Evolutionary conservation across 768 basidiomycete genomes (phyloP), one percentile per base, ranked within the genome.

Genomic region (Tricholoma terreum): DNA sequence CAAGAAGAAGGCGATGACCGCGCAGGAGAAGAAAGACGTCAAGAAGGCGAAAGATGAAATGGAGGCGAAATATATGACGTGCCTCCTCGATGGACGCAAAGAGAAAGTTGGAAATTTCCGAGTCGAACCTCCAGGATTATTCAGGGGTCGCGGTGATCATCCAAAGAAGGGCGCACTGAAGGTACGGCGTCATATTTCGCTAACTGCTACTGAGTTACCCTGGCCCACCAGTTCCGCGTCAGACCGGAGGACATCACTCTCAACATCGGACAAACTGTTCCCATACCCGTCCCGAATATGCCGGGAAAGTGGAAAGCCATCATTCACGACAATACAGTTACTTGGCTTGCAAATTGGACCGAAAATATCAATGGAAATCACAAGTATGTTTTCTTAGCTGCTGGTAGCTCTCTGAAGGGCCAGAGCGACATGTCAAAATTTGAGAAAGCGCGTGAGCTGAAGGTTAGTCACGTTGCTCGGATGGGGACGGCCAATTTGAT

Each of bases 91-190:
- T 66, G 96, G 96, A 11, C 87, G 95, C 53, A 96, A 94, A 75
- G 97, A 99, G 77, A 98, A 98, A 71, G 84, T 98, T 49, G 97
- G 97, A 36, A 99, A 98, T 75, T 98, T 98, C 80, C 83, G 94
- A 63, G 87, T 98, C 52, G 97, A 99, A 80, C 97, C 97, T 70
- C 97, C 97, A 24, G 95, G 96, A n/a, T 75, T 98, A 51, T 99
- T 98, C 75, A 79, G 97, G 71, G 97, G 97, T 59, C 94, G 97
- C 61, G 97, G 97, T 54, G 94, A 98, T 65, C 97, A 99, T 73
- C 97, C 97, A 0, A 95, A 90, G 82, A 98, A 98, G 71, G 97
- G 97, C 15, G 86, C 87, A 38, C 78, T 97, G 51, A 98, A 98
- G 82, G 95, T 93, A 66, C 67, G 77, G 67, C 21, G 51, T 14